Conservation (phyloP, 140 eudicot genomes). For the Erigeron philadelphicus region DNA sequence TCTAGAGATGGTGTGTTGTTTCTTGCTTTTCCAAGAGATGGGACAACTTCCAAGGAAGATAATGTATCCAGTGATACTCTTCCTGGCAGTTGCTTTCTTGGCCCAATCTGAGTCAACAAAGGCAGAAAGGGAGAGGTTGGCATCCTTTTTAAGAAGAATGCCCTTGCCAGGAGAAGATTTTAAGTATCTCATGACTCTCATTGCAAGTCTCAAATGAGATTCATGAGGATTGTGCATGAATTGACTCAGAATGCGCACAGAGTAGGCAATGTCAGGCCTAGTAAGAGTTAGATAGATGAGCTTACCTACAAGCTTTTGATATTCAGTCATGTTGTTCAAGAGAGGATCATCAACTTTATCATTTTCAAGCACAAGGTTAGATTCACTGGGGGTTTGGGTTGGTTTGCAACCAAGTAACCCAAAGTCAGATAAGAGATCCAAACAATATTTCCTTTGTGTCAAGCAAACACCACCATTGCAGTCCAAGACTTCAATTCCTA, state of each 20-base stretch:
- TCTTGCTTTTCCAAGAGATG: neutral
- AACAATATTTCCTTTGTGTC: neutral
- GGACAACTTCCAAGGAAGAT: neutral
- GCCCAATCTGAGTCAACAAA: neutral
- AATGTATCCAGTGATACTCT: neutral
- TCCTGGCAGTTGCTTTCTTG: no score
- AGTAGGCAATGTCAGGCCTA: neutral
- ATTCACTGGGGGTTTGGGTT: neutral
- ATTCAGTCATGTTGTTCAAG: neutral
- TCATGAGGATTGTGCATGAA: neutral
- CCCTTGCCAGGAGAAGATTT: neutral
- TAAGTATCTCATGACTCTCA: neutral
- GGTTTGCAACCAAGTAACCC: neutral
- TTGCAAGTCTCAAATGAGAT: neutral
- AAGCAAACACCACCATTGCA: neutral
- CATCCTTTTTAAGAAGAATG: no score
- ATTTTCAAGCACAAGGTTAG: neutral
- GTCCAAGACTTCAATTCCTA: neutral
- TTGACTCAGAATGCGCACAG: neutral
- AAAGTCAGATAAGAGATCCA: neutral
- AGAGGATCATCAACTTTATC: neutral
- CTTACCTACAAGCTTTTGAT: neutral
- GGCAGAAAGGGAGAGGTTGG: neutral
- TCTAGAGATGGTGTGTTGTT: neutral
- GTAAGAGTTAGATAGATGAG: neutral